Evolutionary conservation across 208 protist species (phyloP).

Genomic region (Phytomonas sp.): DNA sequence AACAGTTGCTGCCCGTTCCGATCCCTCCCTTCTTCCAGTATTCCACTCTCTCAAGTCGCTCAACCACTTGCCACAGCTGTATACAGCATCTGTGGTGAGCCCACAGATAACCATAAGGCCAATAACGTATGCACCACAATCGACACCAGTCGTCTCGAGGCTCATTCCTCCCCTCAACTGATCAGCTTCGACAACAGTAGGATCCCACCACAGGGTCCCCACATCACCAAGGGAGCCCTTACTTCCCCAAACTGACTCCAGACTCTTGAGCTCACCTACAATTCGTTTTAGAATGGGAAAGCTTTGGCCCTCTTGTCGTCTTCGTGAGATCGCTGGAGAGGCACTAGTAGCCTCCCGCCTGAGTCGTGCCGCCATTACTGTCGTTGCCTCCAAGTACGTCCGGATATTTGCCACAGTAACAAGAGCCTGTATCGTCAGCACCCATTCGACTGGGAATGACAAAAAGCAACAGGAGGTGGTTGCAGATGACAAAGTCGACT

Average conservation of each 20-base stretch:
- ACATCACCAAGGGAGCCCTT: not conserved
- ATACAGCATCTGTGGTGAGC: not conserved
- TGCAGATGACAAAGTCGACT: not conserved
- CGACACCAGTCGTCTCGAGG: not conserved
- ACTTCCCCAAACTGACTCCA: not conserved
- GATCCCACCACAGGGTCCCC: not conserved
- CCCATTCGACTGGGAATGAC: not conserved
- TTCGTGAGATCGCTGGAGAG: conserved; percentile 28
- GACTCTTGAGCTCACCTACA: not conserved
- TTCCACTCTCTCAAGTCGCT: not conserved
- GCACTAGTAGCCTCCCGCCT: conserved; percentile 18
- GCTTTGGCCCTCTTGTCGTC: conserved; percentile 21
- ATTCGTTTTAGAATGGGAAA: conserved; percentile 47
- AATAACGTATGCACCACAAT: not conserved
- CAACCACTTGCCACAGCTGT: not conserved
- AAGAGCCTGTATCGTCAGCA: not conserved
- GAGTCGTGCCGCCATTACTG: conserved; percentile 25
- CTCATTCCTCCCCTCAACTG: not conserved
- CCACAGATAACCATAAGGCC: not conserved
- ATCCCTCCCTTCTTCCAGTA: not conserved
- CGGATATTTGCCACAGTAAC: conserved; percentile 15
- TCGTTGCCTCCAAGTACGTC: conserved; percentile 33
- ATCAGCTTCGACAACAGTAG: not conserved
- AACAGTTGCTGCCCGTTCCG: not conserved
- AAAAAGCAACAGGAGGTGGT: not conserved